Conservation (phyloP, 768 basidiomycete species). For the Gymnopilus junonius region DNA sequence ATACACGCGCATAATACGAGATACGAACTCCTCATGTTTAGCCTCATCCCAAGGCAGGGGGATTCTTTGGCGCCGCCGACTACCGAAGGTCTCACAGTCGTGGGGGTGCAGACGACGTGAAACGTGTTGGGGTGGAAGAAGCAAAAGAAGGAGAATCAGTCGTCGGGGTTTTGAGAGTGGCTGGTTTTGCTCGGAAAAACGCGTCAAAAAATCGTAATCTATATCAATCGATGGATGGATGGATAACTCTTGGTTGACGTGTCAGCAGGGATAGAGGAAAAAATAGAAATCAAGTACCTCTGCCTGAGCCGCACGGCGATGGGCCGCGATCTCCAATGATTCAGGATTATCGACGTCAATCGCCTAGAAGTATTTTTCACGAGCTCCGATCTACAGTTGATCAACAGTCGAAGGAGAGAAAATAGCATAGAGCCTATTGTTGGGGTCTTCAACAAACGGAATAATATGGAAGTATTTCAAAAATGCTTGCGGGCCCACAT, state of each 20-base stretch:
- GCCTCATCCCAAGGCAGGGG: not conserved
- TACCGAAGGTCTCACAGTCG: not conserved
- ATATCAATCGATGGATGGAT: slow-evolving; percentile 25
- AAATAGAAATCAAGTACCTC: not conserved
- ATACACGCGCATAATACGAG: not conserved
- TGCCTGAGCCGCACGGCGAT: not conserved
- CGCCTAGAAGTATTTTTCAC: not conserved
- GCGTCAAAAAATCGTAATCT: slow-evolving; percentile 17
- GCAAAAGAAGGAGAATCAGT: not conserved
- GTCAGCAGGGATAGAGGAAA: slow-evolving; percentile 2
- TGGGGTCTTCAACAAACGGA: not conserved
- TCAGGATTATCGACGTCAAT: slow-evolving; percentile 23
- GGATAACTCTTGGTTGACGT: slow-evolving; percentile 6
- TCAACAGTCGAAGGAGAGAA: slow-evolving; percentile 9
- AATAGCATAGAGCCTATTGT: slow-evolving; percentile 3
- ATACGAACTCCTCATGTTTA: not conserved
- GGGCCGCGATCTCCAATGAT: not conserved
- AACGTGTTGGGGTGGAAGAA: slow-evolving; percentile 18
- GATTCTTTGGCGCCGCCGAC: not conserved
- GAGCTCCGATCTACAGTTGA: not conserved
- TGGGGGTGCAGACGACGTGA: slow-evolving; percentile 6
- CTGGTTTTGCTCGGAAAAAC: slow-evolving; percentile 6
- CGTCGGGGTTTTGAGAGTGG: slow-evolving; percentile 10
- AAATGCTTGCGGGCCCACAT: not conserved
- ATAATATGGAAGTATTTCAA: not conserved